Evolutionary conservation across 148 eudicot species (phyloP).

Genomic region (Polygonum maritimum): DNA sequence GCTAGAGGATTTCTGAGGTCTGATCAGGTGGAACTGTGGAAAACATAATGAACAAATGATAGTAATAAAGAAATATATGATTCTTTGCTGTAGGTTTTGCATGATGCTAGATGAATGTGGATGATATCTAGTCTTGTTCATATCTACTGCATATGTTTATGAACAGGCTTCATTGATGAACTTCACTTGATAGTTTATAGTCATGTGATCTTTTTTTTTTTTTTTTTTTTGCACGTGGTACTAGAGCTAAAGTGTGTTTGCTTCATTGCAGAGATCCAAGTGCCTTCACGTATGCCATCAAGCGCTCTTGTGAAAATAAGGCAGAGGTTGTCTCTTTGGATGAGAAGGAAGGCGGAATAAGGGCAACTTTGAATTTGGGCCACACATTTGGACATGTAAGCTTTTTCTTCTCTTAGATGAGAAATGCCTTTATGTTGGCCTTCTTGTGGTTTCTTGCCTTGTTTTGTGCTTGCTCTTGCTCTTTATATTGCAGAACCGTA

Average conservation of each 20-base stretch:
- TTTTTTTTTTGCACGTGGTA: background rate
- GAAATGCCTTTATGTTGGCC: background rate
- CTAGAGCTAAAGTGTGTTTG: background rate
- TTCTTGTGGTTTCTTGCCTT: background rate
- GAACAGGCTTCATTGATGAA: background rate
- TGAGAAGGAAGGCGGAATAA: conserved; percentile 90
- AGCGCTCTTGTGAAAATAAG: conserved; percentile 97
- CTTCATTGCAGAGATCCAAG: conserved; percentile 64
- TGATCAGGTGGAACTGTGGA: no score
- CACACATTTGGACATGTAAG: conserved; percentile 99
- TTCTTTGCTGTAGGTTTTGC: background rate
- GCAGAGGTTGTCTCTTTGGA: conserved; percentile 94
- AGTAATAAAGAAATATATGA: background rate
- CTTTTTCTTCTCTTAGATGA: conserved; percentile 12
- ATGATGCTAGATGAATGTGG: background rate
- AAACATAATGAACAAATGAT: no score
- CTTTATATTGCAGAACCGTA: background rate
- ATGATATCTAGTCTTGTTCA: background rate
- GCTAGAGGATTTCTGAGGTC: background rate
- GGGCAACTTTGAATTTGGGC: conserved; percentile 95
- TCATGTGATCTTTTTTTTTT: no score
- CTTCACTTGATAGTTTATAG: background rate
- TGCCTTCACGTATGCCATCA: conserved; percentile 88
- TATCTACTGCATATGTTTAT: background rate
- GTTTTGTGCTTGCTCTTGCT: conserved; percentile 6